A percentile compares a stretch with the other conserved stretches of the same genome.
Evolutionary conservation across 2,329 filamentous ascomycete species (phyloP).

Genomic region (Calonectria montana): DNA sequence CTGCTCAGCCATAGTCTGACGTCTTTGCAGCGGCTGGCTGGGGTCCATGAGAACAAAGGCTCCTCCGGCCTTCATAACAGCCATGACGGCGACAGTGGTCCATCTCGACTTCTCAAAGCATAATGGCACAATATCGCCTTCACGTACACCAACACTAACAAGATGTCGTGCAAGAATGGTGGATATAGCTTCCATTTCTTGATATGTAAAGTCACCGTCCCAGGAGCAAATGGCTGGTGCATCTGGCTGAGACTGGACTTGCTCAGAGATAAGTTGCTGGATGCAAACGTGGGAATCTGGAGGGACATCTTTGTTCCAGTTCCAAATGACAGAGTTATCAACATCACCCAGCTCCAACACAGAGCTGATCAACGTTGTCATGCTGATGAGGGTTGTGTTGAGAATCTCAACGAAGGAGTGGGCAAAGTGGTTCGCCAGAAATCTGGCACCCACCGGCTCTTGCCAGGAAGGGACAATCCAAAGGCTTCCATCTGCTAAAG

Average conservation of each 20-base stretch:
- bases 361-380: constrained; percentile 23
- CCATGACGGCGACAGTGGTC: constrained; percentile 46
- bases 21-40: constrained; percentile 37
- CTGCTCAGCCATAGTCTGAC: constrained; percentile 37
- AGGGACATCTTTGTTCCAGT: constrained; percentile 39
- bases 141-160: constrained; percentile 34
- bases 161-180: constrained; percentile 41
- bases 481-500: constrained; percentile 29
- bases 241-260: constrained; percentile 35
- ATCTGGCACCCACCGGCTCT: constrained; percentile 38
- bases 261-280: constrained; percentile 40
- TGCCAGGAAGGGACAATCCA: constrained; percentile 37
- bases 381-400: constrained; percentile 34
- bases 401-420: constrained; percentile 37
- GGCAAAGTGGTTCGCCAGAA: constrained; percentile 38
- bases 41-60: constrained; percentile 48
- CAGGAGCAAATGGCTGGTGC: constrained; percentile 45
- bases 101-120: constrained; percentile 48
- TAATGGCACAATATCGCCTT: constrained; percentile 43
- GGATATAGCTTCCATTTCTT: constrained; percentile 36
- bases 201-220: constrained; percentile 47
- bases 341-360: constrained; percentile 35
- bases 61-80: constrained; percentile 48
- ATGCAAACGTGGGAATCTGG: constrained; percentile 31
- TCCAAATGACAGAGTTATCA: constrained; percentile 38